Conservation (phyloP, 2,329 filamentous ascomycete genomes). For the Epichloe uncinata region DNA sequence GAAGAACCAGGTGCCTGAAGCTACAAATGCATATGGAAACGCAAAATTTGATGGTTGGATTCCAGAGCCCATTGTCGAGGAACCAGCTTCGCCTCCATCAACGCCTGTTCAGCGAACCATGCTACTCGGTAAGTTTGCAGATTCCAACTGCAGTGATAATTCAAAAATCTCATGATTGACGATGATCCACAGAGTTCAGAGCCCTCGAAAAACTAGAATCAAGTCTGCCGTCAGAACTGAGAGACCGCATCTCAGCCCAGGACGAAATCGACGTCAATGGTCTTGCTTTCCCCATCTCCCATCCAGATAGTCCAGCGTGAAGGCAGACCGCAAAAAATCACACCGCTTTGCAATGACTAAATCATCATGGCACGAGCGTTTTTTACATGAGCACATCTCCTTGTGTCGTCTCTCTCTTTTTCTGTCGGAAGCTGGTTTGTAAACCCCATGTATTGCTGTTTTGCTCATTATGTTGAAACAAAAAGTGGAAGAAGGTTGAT, state of each 20-base stretch:
- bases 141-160: not conserved
- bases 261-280: not conserved
- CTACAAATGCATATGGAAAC: not conserved
- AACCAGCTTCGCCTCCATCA: constrained; percentile 15
- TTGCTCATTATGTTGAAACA: not conserved
- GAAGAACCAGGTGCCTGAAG: not conserved
- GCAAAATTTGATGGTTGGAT: constrained; percentile 9
- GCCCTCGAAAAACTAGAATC: not conserved
- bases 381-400: not conserved
- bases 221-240: not conserved
- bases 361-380: not conserved
- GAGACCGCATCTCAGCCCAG: not conserved
- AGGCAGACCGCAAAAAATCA: not conserved
- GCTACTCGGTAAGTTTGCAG: constrained; percentile 17
- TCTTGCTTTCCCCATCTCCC: not conserved
- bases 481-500: not conserved
- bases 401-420: not conserved
- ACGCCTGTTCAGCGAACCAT: constrained; percentile 13
- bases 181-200: not conserved
- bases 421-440: not conserved
- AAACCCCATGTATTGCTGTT: not conserved
- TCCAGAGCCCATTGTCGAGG: constrained; percentile 22
- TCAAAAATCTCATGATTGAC: not conserved
- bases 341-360: no score
- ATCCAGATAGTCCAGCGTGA: not conserved